phyloP scores from a whole-genome alignment of 306 rosid genomes.

The Malus asiatica region DNA sequence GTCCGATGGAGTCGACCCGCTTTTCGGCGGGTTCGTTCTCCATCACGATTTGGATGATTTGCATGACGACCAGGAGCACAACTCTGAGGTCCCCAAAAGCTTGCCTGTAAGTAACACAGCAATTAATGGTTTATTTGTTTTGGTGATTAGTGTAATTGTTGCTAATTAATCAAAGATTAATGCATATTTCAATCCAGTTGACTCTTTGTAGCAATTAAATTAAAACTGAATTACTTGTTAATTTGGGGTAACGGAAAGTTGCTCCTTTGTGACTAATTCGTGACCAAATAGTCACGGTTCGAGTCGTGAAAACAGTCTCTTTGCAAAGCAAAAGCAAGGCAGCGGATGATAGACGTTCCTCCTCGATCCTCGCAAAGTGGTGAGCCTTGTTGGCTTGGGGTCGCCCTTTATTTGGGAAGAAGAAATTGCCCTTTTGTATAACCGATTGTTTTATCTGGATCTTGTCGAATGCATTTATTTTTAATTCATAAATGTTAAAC shows the following conservation, averaged over 20 bases:
- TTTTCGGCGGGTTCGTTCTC: conserved; percentile 6
- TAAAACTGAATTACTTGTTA: background rate
- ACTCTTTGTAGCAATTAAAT: background rate
- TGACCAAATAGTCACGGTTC: no score
- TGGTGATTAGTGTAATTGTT: background rate
- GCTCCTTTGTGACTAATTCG: no score
- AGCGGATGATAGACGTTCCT: no score
- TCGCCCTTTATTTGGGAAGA: background rate
- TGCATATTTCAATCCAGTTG: background rate
- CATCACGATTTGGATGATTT: conserved; percentile 25
- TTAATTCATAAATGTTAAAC: background rate
- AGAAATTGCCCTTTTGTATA: background rate
- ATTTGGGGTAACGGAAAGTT: background rate
- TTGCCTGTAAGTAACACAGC: conserved; percentile 30
- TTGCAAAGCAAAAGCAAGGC: no score
- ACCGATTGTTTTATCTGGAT: background rate
- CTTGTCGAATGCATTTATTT: background rate
- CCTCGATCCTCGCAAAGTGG: no score
- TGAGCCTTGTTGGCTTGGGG: no score
- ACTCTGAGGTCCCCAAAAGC: conserved; percentile 29
- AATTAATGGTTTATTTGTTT: background rate
- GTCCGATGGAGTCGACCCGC: conserved; percentile 20
- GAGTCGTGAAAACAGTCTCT: no score
- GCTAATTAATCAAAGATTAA: background rate
- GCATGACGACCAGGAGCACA: conserved; percentile 22